Evolutionary conservation across 495 filamentous ascomycete species (phyloP).

Genomic region (Neurospora sp.): DNA sequence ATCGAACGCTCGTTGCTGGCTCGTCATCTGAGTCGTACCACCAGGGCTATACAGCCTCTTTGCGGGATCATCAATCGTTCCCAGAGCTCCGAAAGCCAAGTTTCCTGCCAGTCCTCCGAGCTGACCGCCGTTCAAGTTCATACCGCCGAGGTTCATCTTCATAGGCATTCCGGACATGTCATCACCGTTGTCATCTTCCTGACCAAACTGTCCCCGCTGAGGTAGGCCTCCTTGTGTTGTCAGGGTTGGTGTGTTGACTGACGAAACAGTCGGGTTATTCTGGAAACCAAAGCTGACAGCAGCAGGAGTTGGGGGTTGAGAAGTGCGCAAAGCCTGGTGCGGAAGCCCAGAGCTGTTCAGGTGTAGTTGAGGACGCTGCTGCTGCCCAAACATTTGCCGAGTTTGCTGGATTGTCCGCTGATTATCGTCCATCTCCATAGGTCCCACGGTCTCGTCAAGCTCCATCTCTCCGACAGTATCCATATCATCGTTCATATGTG

Average conservation of each 20-base stretch:
- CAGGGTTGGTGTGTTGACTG: slow-evolving; percentile 88
- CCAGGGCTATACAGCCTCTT: slow-evolving; percentile 85
- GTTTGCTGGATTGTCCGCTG: slow-evolving; percentile 52
- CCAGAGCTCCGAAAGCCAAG: slow-evolving; percentile 15
- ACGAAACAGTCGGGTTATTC: slow-evolving; percentile 95
- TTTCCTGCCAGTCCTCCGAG: slow-evolving; percentile 17
- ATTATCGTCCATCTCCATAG: slow-evolving; percentile 48
- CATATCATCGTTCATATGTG: slow-evolving; percentile 54
- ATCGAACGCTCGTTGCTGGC: slow-evolving; percentile 36
- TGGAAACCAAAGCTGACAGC: slow-evolving; percentile 63
- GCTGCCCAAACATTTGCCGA: slow-evolving; percentile 60
- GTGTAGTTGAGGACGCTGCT: slow-evolving; percentile 63
- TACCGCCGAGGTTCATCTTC: slow-evolving; percentile 46
- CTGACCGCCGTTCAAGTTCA: slow-evolving; percentile 38
- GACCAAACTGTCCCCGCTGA: slow-evolving; percentile 40
- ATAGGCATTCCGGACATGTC: slow-evolving; percentile 52
- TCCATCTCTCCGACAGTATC: slow-evolving; percentile 94
- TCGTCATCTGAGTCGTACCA: slow-evolving; percentile 50
- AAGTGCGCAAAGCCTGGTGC: slow-evolving; percentile 74
- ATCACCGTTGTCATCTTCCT: slow-evolving; percentile 30
- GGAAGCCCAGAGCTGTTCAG: slow-evolving; percentile 53
- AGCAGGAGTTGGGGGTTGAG: slow-evolving; percentile 79
- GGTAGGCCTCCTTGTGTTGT: slow-evolving; percentile 45
- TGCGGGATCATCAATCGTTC: slow-evolving; percentile 89
- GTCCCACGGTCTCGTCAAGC: slow-evolving; percentile 73